A percentile compares a stretch with the other conserved stretches of the same genome.
phyloP scores from a whole-genome alignment of 169 alveolate species.

The Eimeria praecox region DNA sequence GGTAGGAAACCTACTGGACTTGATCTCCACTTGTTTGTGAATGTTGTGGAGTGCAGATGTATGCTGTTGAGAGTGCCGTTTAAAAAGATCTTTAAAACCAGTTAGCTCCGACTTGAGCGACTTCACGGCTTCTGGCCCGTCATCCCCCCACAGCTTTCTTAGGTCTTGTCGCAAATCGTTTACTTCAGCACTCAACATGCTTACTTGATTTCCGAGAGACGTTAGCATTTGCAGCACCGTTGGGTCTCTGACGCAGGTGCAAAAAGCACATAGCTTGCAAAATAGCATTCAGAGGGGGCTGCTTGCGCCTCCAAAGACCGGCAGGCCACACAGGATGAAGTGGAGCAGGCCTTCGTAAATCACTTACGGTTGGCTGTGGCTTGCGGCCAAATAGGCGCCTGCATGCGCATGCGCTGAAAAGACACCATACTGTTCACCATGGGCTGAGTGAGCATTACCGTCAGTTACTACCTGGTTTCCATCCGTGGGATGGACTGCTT shows the following conservation, averaged over 20 bases:
- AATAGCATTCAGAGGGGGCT: background rate
- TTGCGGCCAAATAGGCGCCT: background rate
- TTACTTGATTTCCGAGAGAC: conserved; percentile 81
- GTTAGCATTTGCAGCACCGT: conserved; percentile 83
- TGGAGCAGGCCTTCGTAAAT: background rate
- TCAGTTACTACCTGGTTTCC: conserved; percentile 10
- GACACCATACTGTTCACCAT: conserved; percentile 30
- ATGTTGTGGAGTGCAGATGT: conserved; percentile 81
- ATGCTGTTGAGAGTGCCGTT: conserved; percentile 84
- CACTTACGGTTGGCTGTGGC: conserved; percentile 49
- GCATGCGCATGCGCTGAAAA: conserved; percentile 19
- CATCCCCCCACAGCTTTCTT: conserved; percentile 59
- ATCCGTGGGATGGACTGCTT: conserved; percentile 26
- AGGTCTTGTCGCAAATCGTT: conserved; percentile 83
- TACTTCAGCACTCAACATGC: conserved; percentile 80
- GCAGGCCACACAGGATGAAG: background rate
- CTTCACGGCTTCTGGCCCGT: conserved; percentile 66
- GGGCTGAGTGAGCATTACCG: conserved; percentile 55
- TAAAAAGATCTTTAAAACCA: conserved; percentile 67
- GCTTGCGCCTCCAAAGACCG: background rate
- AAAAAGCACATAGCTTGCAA: background rate
- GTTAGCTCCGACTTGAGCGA: conserved; percentile 68
- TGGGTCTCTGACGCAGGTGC: conserved; percentile 81
- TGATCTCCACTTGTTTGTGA: conserved; percentile 65
- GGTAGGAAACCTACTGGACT: background rate